Base-by-base conservation (phyloP, 192 early-diverging fungal genomes). In the Obelidium mucronatum region DNA sequence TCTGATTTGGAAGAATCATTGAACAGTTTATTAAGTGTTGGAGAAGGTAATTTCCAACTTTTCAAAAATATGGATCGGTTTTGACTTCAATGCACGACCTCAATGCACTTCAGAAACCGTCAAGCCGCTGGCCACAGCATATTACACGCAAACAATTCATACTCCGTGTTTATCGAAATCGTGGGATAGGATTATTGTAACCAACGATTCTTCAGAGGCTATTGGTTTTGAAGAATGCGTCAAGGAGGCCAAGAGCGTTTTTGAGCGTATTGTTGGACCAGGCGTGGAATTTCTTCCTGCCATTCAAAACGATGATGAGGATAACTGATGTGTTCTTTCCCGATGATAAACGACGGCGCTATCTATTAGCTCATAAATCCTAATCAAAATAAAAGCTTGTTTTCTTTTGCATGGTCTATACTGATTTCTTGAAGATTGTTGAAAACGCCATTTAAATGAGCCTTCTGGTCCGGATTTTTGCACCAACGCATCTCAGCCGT, bases 211-310 rank as follows among this genome's bases (percentile, higher is more conserved):
- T 6, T 24, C 17, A 4, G 40, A 68, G 15, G 17, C 42, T 13
- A 52, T 68, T 22, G 42, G 66, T 6, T 68, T 68, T 30, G 66
- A 68, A 68, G 66, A 51, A 22, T 17, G 17, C 34, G 8, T 68
- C 4, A 39, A 15, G 15, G 66, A 68, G 31, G 66, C 66, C 11
- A 13, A 33, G 44, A 52, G 4, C 6, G 5, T 68, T n/a, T 68
- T 68, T 51, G 44, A 33, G 44, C 5, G 66, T 0, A 52, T 68
- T 1, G 66, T 40, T 17, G 40, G 37, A n/a, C n/a, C 37, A 22
- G 40, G 39, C 3, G 66, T 39, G 3, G 28, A 68, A 51, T 68
- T 68, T 51, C 5, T 68, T 37, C 40, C 66, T 33, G 34, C 66
- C 24, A 15, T 30, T 51, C 19, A 68, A 31, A 11, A 15, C 15